Base-by-base conservation (phyloP, 225 moss, liverwort and hornwort species). In the Marchantia paleacea region DNA sequence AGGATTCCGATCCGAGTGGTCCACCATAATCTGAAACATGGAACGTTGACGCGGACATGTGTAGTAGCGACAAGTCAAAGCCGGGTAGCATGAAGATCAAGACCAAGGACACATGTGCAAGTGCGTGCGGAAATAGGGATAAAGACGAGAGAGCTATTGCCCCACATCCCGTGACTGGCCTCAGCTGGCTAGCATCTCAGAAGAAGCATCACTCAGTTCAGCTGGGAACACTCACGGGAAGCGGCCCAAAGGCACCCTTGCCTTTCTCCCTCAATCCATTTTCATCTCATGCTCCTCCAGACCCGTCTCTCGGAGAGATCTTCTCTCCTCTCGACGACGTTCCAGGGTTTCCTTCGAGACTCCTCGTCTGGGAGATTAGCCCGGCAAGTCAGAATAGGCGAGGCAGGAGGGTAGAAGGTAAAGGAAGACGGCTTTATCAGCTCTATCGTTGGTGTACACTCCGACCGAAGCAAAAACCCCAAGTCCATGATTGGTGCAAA, bases 171-270 rank as follows among this genome's bases (percentile, higher is more conserved):
- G 79, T 69, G 79, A 79, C 9, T 49, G 79, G 77, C 78, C 79
- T 69, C 79, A 79, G 79, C 79, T 70, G 79, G 26, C 79, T 70
- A 67, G 26, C 19, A 62, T 10, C 24, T 50, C 11, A 2, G 13
- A 50, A 58, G 75, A 75, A 19, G 75, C 55, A 8, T 20, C 16
- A 48, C 28, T 75, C 9, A 18, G 47, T 39, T 15, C 79, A 79
- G 79, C 79, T 79, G 79, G 79, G 79, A 79, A 79, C 79, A 79
- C 79, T 79, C 79, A 79, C 79, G 79, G 79, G 79, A 70, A 79
- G 79, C 79, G 69, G 79, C 52, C 70, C 79, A 79, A 79, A 13
- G 55, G 68, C 69, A 57, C 69, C 54, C 69, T 55, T 69, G 79
- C 79, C 79, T 79, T 77, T 77, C 77, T 77, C 77, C 63, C 77